Evolutionary conservation across 2,329 filamentous ascomycete genomes (phyloP).

Genomic region (Arthrobotrys iridis): DNA sequence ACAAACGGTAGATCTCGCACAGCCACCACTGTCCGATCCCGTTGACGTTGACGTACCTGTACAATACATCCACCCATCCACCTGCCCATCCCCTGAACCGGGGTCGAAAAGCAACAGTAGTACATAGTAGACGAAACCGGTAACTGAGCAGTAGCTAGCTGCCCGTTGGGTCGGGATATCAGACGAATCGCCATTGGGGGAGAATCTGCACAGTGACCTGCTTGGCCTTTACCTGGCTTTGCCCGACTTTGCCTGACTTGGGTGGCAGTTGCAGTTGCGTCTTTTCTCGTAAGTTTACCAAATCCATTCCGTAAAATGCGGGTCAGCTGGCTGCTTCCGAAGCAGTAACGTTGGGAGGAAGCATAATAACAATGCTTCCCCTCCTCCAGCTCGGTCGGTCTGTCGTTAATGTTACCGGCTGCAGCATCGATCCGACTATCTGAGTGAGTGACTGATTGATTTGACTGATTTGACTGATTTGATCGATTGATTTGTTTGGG

Average conservation of each 20-base stretch:
- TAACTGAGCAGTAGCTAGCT: not conserved
- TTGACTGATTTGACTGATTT: too few species aligned
- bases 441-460: too few species aligned
- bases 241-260: too few species aligned
- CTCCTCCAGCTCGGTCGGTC: too few species aligned
- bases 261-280: constrained; percentile 12
- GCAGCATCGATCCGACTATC: too few species aligned
- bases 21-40: constrained; percentile 30
- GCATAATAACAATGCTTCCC: too few species aligned
- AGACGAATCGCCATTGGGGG: constrained; percentile 16
- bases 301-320: constrained; percentile 53
- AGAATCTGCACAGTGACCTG: too few species aligned
- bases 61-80: not conserved
- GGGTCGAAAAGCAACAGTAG: not conserved
- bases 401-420: too few species aligned
- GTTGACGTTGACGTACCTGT: constrained; percentile 8
- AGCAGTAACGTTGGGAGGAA: too few species aligned
- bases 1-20: constrained; percentile 40
- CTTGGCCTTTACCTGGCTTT: too few species aligned
- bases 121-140: not conserved
- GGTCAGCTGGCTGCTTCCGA: constrained; percentile 46
- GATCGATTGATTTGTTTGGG: too few species aligned
- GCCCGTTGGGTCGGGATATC: constrained; percentile 23
- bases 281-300: constrained; percentile 49
- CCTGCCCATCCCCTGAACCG: constrained; percentile 14